Evolutionary conservation across 1,284 basidiomycete genomes (phyloP).

Genomic region (Ustilago hordei): DNA sequence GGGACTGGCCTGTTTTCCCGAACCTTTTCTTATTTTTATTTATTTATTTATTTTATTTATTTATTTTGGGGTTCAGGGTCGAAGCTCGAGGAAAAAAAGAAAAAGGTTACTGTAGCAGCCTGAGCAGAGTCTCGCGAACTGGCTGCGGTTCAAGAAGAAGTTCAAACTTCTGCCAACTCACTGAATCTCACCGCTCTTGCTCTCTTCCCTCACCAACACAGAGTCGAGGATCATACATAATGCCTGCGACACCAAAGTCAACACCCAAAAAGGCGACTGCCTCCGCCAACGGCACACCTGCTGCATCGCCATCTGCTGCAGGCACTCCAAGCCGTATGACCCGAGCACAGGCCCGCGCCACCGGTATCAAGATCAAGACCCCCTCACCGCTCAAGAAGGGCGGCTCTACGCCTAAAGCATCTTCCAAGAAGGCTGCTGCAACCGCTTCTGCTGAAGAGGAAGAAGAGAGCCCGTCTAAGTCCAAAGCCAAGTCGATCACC

Average conservation of each 20-base stretch:
- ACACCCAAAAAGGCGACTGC: constrained; percentile 38
- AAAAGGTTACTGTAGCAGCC: neutral
- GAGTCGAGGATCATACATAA: constrained; percentile 12
- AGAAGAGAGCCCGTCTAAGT: constrained; percentile 6
- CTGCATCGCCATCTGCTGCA: constrained; percentile 15
- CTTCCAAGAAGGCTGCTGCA: constrained; percentile 23
- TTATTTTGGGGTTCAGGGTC: neutral
- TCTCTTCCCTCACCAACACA: neutral
- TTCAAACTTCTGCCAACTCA: neutral
- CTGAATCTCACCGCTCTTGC: neutral
- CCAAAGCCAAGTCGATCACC: constrained; percentile 13
- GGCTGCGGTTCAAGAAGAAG: neutral
- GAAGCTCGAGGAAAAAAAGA: constrained; percentile 12
- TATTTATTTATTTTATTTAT: too few species aligned
- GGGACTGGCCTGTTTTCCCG: neutral
- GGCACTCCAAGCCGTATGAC: constrained; percentile 38
- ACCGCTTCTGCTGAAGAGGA: neutral
- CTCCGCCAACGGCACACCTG: constrained; percentile 8
- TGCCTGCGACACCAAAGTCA: constrained; percentile 34
- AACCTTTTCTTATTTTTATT: constrained; percentile 19
- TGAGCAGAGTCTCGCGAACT: neutral
- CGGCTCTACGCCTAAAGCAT: constrained; percentile 17
- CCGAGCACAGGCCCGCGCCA: constrained; percentile 36
- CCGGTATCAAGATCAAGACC: constrained; percentile 33
- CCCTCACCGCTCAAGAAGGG: constrained; percentile 45